A percentile compares a stretch with the other conserved stretches of the same genome.
These are phyloP conservation scores for Penicillium sp. DNA, from an alignment of 2,329 filamentous ascomycete genomes.

Conservation along the genomic window DNA sequence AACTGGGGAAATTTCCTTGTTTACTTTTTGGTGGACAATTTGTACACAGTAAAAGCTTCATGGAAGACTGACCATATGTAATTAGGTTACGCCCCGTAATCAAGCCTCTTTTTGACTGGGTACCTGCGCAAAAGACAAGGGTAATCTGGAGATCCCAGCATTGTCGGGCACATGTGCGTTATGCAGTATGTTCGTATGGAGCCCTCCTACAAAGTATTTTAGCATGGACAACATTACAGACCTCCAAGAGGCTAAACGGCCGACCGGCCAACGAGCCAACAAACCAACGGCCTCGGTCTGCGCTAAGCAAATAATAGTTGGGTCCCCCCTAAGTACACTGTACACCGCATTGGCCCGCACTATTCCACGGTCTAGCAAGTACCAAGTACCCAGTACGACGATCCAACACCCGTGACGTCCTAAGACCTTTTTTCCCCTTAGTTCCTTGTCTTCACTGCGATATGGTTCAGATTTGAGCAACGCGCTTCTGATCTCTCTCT, in stretches of 20 bases:
- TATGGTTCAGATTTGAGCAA: conserved; percentile 6
- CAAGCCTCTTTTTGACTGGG: neutral
- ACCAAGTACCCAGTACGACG: conserved; percentile 11
- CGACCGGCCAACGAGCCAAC: neutral
- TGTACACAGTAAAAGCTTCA: neutral
- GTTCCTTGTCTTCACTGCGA: conserved; percentile 2
- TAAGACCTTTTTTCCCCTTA: conserved; percentile 18
- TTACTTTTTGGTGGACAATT: neutral
- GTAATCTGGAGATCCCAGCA: neutral
- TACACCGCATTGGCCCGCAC: conserved; percentile 10
- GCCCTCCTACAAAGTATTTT: neutral
- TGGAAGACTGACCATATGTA: neutral
- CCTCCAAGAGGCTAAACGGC: neutral
- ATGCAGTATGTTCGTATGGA: neutral
- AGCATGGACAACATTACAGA: neutral
- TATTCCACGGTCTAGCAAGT: conserved; percentile 8
- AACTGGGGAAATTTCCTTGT: neutral
- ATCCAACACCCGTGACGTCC: conserved; percentile 18
- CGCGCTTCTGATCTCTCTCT: neutral
- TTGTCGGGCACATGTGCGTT: neutral
- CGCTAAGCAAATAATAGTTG: conserved; percentile 1
- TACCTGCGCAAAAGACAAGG: neutral
- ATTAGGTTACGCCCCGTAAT: neutral
- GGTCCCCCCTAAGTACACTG: conserved; percentile 12
- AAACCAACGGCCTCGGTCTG: conserved; percentile 3